Evolutionary conservation across 257 asterid genomes (phyloP).

Genomic region (Buddleja alternifolia): DNA sequence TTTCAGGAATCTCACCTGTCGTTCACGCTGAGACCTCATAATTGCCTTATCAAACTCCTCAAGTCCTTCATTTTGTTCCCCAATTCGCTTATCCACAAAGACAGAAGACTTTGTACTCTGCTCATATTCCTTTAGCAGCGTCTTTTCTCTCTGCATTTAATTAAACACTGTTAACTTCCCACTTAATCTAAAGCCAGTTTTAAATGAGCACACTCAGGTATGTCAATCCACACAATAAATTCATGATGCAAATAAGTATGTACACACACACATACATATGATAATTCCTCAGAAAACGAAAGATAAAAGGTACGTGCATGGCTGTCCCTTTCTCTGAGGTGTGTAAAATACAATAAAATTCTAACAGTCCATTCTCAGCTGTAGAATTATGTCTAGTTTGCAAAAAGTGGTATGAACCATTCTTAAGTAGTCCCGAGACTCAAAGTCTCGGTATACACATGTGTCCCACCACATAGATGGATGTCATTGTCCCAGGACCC

Average conservation of each 20-base stretch:
- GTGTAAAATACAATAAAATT: not conserved
- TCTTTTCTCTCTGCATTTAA: constrained; percentile 79
- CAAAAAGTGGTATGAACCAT: too few relatives aligned
- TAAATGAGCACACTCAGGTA: constrained; percentile 3
- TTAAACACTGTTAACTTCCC: constrained; percentile 28
- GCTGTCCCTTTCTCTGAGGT: not conserved
- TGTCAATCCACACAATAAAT: not conserved
- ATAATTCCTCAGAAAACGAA: not conserved
- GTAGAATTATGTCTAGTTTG: not conserved
- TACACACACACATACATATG: not conserved
- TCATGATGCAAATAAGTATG: not conserved
- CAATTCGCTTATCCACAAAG: constrained; percentile 86
- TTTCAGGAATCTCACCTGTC: constrained; percentile 52
- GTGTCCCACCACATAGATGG: too few relatives aligned
- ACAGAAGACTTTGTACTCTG: constrained; percentile 75
- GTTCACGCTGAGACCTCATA: constrained; percentile 86
- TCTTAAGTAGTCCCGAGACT: too few relatives aligned
- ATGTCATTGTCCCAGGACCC: too few relatives aligned
- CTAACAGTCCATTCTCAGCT: not conserved
- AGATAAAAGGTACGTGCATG: too few relatives aligned
- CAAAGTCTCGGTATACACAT: too few relatives aligned
- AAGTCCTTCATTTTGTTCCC: constrained; percentile 80
- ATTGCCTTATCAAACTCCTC: constrained; percentile 89
- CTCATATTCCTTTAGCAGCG: constrained; percentile 84
- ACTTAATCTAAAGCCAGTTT: constrained; percentile 2